These are phyloP conservation scores for Exophiala alcalophila DNA, from an alignment of 2,329 filamentous ascomycete species.

Conservation along the genomic window DNA sequence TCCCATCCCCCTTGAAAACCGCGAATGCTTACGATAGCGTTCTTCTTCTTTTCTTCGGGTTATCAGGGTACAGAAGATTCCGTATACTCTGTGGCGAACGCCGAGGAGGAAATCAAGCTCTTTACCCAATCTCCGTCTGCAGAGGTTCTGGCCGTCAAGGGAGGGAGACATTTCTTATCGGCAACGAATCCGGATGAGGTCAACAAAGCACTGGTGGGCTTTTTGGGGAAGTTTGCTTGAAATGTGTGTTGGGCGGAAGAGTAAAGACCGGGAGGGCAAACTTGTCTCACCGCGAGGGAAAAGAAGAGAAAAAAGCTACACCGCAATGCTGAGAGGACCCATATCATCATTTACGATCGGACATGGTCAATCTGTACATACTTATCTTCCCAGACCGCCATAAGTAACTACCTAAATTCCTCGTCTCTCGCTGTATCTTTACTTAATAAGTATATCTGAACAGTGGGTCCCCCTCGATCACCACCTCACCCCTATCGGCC, in stretches of 20 bases:
- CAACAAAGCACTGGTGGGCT: slow-evolving; percentile 41
- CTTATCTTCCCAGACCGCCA: too few relatives aligned
- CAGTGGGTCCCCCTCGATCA: slow-evolving; percentile 48
- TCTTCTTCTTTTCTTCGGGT: not conserved
- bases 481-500: slow-evolving; percentile 46
- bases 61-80: slow-evolving; percentile 42
- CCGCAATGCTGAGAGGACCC: too few relatives aligned
- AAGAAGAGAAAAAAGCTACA: too few relatives aligned
- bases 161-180: slow-evolving; percentile 51
- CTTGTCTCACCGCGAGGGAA: too few relatives aligned
- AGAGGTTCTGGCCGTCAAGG: slow-evolving; percentile 44
- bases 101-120: slow-evolving; percentile 48
- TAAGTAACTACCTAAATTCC: too few relatives aligned
- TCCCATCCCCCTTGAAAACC: not conserved
- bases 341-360: too few relatives aligned
- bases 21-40: slow-evolving; percentile 7
- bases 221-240: slow-evolving; percentile 32
- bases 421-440: too few relatives aligned
- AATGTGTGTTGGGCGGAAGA: too few relatives aligned
- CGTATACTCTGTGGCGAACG: slow-evolving; percentile 44
- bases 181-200: slow-evolving; percentile 48
- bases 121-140: slow-evolving; percentile 47
- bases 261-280: too few relatives aligned
- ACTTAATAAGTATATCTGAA: slow-evolving; percentile 38
- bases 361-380: too few relatives aligned